Percentiles rank a stretch among this genome's conserved stretches.
Conservation (phyloP, 2,329 filamentous ascomycete genomes). For the Sporothrix pallida region DNA sequence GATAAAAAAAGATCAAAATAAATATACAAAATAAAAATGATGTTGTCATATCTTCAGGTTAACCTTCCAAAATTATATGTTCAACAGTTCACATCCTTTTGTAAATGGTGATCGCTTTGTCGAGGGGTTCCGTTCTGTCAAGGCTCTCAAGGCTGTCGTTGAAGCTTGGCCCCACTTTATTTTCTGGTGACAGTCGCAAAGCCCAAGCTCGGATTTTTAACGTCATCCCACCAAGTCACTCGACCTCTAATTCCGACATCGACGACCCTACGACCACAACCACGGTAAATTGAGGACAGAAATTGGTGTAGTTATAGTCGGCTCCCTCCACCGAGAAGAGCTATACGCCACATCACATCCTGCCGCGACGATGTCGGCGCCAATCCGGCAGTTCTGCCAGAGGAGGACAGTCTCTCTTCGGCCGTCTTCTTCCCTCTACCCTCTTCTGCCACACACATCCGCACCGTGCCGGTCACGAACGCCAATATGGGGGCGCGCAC, state of each 20-base stretch:
- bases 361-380: conserved; percentile 29
- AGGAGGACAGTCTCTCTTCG: not conserved
- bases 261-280: not conserved
- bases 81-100: too few species aligned
- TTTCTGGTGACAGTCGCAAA: not conserved
- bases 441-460: not conserved
- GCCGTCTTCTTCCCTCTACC: not conserved
- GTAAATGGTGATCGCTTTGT: not conserved
- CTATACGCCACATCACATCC: too few species aligned
- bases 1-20: too few species aligned
- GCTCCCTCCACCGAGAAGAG: too few species aligned
- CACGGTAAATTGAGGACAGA: not conserved
- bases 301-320: too few species aligned
- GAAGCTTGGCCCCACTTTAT: conserved; percentile 15
- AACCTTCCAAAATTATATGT: too few species aligned
- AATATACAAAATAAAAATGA: too few species aligned
- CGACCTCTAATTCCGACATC: not conserved
- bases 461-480: not conserved
- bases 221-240: conserved; percentile 23
- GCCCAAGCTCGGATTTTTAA: conserved; percentile 8
- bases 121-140: not conserved
- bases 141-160: not conserved
- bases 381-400: conserved; percentile 15
- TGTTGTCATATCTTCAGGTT: too few species aligned
- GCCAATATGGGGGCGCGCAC: not conserved